Evolutionary conservation across 805 yeast genomes (phyloP), one percentile per base, ranked within the genome.

Genomic region (Tetrapisispora iriomotensis): DNA sequence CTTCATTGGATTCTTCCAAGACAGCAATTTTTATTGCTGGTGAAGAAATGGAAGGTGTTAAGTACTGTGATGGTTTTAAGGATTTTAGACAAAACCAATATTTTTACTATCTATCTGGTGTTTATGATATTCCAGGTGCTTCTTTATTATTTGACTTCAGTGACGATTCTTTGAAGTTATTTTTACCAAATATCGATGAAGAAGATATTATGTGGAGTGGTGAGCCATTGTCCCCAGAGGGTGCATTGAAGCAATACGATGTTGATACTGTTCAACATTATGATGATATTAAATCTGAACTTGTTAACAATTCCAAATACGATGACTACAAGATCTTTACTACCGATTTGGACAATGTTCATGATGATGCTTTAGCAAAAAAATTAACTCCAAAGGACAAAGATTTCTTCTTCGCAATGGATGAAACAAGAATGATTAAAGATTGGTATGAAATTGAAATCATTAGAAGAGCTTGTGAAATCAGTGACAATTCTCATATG

Each of bases 131-230:
- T 36, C 86, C 92, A 0, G 94, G 92, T 1, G 70, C 82, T 25
- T 80, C 75, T 49, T 71, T 85, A 1, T 62, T 82, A 18, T 90
- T 73, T 54, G 66, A 75, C 36, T 52, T 77, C 28, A 53, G 48
- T 3, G 48, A 60, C 6, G 84, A 79, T 32, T 69, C 74, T 38
- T 67, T 86, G 44, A 75, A 79, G 0, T 64, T 90, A 20, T 90
- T 82, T 53, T 66, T 92, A 37, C 96, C 97, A 1, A 74, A 82
- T 38, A 69, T 90, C 29, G 95, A 87, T 54, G 64, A 71, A 31
- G 97, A 92, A 32, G 96, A 85, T 55, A 82, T 90, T 30, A 82
- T 92, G 86, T 90, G 98, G 98, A 79, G 92, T 42, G 98, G 98
- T 0, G 54, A 81, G 61, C 98, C 98, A 5, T 46, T 85, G 38